phyloP scores from a whole-genome alignment of 208 protist genomes.

The Trypanosoma avium region DNA sequence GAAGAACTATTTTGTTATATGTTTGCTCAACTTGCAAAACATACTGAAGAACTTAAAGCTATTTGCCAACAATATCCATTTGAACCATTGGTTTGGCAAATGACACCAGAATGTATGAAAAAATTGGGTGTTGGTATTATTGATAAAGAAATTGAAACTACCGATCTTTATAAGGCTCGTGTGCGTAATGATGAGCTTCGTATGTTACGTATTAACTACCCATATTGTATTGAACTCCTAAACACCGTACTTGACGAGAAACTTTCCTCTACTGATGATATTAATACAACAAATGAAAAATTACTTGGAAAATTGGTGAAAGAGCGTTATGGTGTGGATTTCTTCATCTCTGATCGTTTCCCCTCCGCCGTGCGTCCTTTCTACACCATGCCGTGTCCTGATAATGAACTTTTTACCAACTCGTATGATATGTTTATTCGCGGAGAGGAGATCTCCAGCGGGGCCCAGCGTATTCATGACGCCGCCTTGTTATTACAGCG shows the following conservation, averaged over 20 bases:
- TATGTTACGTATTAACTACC: constrained; percentile 92
- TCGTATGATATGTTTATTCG: constrained; percentile 99
- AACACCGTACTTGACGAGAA: constrained; percentile 84
- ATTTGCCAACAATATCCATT: constrained; percentile 94
- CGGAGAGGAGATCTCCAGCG: constrained; percentile 99
- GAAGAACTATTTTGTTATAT: constrained; percentile 97
- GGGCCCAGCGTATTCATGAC: constrained; percentile 99
- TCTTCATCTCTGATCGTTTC: constrained; percentile 99
- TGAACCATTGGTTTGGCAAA: constrained; percentile 86
- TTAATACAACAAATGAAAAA: constrained; percentile 96
- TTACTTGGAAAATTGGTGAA: constrained; percentile 96
- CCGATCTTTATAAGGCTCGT: constrained; percentile 75
- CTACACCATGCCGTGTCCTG: constrained; percentile 99
- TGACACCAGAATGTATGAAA: constrained; percentile 76
- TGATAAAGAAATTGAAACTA: constrained; percentile 61
- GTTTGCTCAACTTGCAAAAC: constrained; percentile 88
- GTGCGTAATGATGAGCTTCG: constrained; percentile 76
- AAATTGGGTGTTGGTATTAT: constrained; percentile 87
- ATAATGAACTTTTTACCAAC: constrained; percentile 91
- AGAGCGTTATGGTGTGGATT: constrained; percentile 98
- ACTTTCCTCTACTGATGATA: constrained; percentile 85
- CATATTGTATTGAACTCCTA: constrained; percentile 94
- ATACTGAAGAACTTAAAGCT: constrained; percentile 83
- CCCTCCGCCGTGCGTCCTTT: constrained; percentile 97
- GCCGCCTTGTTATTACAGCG: constrained; percentile 88